These are phyloP conservation scores for Diplodia intermedia DNA, from an alignment of 2,329 filamentous ascomycete genomes.

Conservation along the genomic window DNA sequence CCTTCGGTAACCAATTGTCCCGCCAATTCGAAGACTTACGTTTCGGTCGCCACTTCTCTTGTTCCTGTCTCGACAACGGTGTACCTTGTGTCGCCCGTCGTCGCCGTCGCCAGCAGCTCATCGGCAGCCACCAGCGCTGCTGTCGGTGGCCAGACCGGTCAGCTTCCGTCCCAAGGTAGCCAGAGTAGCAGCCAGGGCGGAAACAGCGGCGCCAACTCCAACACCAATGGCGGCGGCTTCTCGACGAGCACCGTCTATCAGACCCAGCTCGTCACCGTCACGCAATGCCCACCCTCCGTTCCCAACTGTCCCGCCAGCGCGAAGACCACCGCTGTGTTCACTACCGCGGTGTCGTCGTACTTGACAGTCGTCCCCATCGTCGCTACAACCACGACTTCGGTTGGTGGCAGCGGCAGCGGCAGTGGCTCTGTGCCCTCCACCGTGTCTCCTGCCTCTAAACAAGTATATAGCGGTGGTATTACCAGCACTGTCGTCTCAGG, in stretches of 20 bases:
- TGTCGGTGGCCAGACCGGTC: not conserved
- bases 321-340: slow-evolving; percentile 29
- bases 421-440: not conserved
- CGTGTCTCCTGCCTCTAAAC: not conserved
- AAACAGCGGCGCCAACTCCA: not conserved
- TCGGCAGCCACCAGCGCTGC: not conserved
- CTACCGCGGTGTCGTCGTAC: slow-evolving; percentile 11
- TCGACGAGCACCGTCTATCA: slow-evolving; percentile 12
- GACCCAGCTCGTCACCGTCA: slow-evolving; percentile 19
- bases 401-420: not conserved
- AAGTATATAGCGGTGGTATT: not conserved
- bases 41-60: slow-evolving; percentile 10
- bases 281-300: slow-evolving; percentile 14
- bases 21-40: slow-evolving; percentile 32
- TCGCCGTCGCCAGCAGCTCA: not conserved
- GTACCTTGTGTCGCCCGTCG: not conserved
- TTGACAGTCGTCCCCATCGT: slow-evolving; percentile 10
- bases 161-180: not conserved
- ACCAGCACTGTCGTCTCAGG: not conserved
- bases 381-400: not conserved
- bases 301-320: slow-evolving; percentile 37
- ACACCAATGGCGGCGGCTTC: not conserved
- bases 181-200: not conserved
- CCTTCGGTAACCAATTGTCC: slow-evolving; percentile 35
- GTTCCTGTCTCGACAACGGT: slow-evolving; percentile 22